A percentile compares a stretch with the other conserved stretches of the same genome.
phyloP scores from a whole-genome alignment of 1,139 yeast genomes.

The Debaryomyces sp. region DNA sequence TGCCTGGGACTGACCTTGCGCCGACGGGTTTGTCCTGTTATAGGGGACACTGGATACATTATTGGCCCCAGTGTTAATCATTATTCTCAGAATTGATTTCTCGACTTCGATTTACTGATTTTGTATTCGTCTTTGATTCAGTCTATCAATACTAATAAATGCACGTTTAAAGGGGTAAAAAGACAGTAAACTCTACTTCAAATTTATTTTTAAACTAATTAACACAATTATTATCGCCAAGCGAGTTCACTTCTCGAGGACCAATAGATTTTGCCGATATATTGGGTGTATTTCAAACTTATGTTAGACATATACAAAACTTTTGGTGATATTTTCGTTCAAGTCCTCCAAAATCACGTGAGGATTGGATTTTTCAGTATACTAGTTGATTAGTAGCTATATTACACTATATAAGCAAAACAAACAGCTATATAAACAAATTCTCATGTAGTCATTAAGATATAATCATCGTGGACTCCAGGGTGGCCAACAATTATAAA shows the following conservation, averaged over 20 bases:
- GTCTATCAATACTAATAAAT: background rate
- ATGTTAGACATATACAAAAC: background rate
- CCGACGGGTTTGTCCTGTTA: background rate
- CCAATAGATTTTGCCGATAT: background rate
- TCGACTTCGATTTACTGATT: background rate
- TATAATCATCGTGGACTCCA: background rate
- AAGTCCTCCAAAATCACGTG: background rate
- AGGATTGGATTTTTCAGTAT: background rate
- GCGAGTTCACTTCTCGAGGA: background rate
- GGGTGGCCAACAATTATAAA: background rate
- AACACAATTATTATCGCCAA: background rate
- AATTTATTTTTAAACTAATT: background rate
- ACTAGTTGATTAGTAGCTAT: background rate
- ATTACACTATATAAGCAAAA: background rate
- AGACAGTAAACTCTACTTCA: background rate
- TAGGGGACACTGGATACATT: background rate
- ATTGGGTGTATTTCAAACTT: background rate
- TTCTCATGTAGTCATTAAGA: background rate
- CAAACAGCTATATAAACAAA: background rate
- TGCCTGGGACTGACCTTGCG: slow-evolving; percentile 10
- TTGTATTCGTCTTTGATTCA: background rate
- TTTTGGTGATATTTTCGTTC: slow-evolving; percentile 5
- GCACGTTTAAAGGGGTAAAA: background rate
- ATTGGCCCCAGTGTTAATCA: slow-evolving; percentile 7
- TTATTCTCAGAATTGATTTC: background rate